Base-by-base conservation (phyloP, 345 rosid genomes). In the Eucalyptus erythrocorys region DNA sequence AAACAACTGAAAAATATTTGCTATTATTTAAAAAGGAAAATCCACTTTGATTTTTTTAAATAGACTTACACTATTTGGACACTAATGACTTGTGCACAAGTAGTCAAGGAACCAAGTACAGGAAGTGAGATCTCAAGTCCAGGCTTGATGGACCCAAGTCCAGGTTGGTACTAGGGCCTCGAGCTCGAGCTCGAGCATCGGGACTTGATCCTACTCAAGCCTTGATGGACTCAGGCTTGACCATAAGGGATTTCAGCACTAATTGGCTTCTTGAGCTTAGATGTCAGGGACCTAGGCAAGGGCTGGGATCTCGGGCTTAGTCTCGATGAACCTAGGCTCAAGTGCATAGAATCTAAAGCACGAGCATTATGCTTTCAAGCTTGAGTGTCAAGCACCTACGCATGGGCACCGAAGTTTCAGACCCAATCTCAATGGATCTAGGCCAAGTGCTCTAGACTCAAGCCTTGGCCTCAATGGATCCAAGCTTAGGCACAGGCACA, bases 121-220 rank as follows among this genome's bases (percentile, higher is more conserved):
- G 59, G 12, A 55, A 55, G 2, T 55, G 2, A 1, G 59, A 21
- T 55, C 59, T 55, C 12, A 55, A 24, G 12, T 55, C 3, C 5
- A 2, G 12, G 27, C 59, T 55, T 53, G 27, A 53, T 53, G 11
- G 11, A 53, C 59, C 59, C 27, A 53, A 21, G 59, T 22, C 27
- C 10, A 15, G 22, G 4, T 5, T 1, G 5, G 59, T 55, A 21
- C 5, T 9, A 0, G 3, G 27, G 59, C 5, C 59, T 3, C 27
- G 27, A 55, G 57, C 22, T 4, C 1, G 10, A 51, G 5, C 27
- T 55, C 5, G 11, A 55, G 61, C 0, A 1, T 9, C 1, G 12
- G 1, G 30, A 55, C 13, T 55, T 10, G 27, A 9, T 55, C 61
- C 1, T 10, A 0, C 26, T 24, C 5, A 0, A 0, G 11, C 61